Conservation (phyloP, 1,284 basidiomycete genomes). For the Austroboletus niveus region DNA sequence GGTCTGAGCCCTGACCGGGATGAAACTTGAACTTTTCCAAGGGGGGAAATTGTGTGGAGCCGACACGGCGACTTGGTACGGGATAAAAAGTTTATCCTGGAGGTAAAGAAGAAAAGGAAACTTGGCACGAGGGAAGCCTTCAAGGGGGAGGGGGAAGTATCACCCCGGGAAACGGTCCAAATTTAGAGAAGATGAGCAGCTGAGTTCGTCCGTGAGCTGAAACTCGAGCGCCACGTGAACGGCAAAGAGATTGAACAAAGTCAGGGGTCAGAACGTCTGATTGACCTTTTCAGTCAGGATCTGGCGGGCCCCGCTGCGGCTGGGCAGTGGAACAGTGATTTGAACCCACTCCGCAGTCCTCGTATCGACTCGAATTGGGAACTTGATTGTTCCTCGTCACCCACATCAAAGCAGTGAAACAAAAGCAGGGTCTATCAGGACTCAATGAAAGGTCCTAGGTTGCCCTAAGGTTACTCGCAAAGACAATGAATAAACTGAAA, state of each 20-base stretch:
- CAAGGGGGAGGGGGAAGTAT: too few species aligned
- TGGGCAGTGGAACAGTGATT: neutral
- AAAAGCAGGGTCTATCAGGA: too few species aligned
- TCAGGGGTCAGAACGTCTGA: neutral
- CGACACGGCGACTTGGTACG: neutral
- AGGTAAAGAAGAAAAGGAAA: neutral
- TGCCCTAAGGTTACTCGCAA: too few species aligned
- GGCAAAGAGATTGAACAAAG: neutral
- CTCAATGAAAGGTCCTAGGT: too few species aligned
- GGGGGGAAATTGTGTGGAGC: neutral
- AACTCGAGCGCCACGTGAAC: neutral
- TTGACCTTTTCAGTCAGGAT: neutral
- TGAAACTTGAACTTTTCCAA: neutral
- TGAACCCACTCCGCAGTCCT: neutral
- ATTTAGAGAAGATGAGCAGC: neutral
- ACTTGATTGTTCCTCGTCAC: neutral
- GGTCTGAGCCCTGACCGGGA: neutral
- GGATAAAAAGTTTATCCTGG: neutral
- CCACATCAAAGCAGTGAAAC: neutral
- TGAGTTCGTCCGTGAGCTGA: slow-evolving; percentile 9
- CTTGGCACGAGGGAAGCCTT: neutral
- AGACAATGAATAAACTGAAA: too few species aligned
- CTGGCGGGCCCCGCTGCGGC: neutral
- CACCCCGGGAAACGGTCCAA: neutral
- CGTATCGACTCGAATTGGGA: neutral